Percentiles rank a stretch among this genome's conserved stretches.
Evolutionary conservation across 179 eudicot species (phyloP).

Genomic region (Pouteria campechiana): DNA sequence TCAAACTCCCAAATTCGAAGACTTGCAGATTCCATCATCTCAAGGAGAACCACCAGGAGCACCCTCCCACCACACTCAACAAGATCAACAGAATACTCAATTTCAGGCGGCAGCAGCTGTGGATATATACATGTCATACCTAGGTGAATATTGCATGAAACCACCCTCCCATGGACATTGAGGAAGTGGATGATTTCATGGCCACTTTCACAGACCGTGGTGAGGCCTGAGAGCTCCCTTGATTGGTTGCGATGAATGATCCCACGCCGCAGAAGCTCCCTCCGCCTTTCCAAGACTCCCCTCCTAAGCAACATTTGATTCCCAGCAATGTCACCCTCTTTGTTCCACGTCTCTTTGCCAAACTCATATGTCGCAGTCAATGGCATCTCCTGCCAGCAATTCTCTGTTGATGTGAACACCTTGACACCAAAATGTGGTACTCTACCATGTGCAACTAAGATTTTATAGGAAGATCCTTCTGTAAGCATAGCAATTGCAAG

Average conservation of each 20-base stretch:
- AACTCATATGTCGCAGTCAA: background rate
- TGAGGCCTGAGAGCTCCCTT: slow-evolving; percentile 11
- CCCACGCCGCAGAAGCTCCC: slow-evolving; percentile 6
- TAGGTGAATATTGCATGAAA: slow-evolving; percentile 7
- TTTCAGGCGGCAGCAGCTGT: slow-evolving; percentile 7
- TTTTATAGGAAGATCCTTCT: background rate
- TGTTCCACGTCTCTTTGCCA: background rate
- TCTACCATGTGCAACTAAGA: slow-evolving; percentile 5
- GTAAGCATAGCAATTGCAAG: slow-evolving; percentile 14
- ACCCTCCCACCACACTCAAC: slow-evolving; percentile 12
- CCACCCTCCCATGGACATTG: slow-evolving; percentile 10
- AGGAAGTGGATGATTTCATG: slow-evolving; percentile 13
- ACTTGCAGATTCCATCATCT: slow-evolving; percentile 15
- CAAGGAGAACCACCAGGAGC: slow-evolving; percentile 7
- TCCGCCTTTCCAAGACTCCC: too few species aligned
- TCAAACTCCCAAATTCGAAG: slow-evolving; percentile 16
- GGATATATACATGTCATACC: slow-evolving; percentile 10
- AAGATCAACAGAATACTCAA: slow-evolving; percentile 17
- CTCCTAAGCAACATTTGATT: too few species aligned
- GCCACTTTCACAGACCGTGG: background rate
- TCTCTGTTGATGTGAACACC: slow-evolving; percentile 1
- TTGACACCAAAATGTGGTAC: slow-evolving; percentile 5
- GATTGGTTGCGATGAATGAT: slow-evolving; percentile 12
- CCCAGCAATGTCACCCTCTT: slow-evolving; percentile 11
- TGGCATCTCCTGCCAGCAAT: slow-evolving; percentile 2